phyloP scores from a whole-genome alignment of 805 yeast genomes.

The Blastobotrys attinorum region DNA sequence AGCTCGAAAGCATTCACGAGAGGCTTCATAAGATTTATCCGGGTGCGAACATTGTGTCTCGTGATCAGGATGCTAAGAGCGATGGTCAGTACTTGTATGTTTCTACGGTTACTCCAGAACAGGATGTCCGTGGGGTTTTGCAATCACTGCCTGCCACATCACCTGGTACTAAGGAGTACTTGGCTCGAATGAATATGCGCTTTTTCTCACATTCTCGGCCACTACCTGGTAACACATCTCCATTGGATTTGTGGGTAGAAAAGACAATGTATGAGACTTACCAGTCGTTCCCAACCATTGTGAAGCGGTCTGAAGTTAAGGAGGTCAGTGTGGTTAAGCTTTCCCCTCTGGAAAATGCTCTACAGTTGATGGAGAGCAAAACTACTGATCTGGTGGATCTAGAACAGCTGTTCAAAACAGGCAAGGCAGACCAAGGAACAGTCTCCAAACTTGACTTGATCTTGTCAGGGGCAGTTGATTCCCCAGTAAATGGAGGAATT shows the following conservation, averaged over 20 bases:
- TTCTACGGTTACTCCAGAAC: constrained; percentile 60
- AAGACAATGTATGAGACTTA: constrained; percentile 71
- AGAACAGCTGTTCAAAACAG: constrained; percentile 36
- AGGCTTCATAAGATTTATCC: constrained; percentile 68
- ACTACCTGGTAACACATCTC: constrained; percentile 63
- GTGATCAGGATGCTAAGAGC: constrained; percentile 51
- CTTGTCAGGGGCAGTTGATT: constrained; percentile 67
- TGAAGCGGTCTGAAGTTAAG: constrained; percentile 73
- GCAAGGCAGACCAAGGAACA: constrained; percentile 33
- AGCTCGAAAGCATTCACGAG: constrained; percentile 73
- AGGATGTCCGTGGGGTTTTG: neutral
- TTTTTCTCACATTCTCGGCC: constrained; percentile 63
- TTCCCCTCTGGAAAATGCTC: constrained; percentile 82
- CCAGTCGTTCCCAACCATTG: constrained; percentile 76
- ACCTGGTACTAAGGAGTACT: constrained; percentile 58
- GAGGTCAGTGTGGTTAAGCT: constrained; percentile 41
- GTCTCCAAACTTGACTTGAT: constrained; percentile 21
- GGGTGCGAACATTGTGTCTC: constrained; percentile 63
- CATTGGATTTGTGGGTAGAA: constrained; percentile 80
- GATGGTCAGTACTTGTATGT: constrained; percentile 71
- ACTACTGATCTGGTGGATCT: constrained; percentile 64
- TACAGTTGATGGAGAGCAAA: constrained; percentile 55
- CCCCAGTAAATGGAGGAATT: constrained; percentile 91
- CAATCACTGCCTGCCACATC: constrained; percentile 22
- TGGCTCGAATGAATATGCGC: constrained; percentile 64